Evolutionary conservation across 768 basidiomycete species (phyloP).

Genomic region (Lyophyllum semitale): DNA sequence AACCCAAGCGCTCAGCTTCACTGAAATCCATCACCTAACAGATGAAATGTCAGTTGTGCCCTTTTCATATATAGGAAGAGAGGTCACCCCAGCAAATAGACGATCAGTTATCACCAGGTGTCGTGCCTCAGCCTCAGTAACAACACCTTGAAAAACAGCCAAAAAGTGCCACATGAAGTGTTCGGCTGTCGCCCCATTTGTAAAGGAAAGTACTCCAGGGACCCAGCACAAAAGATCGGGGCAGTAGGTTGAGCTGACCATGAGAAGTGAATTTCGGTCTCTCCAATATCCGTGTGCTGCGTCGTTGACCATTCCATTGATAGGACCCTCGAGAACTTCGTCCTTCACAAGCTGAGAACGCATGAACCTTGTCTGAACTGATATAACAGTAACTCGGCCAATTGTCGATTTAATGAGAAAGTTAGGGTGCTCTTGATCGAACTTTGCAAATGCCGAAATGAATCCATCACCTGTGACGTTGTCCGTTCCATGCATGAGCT

Average conservation of each 20-base stretch:
- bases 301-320: slow-evolving; percentile 19
- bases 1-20: slow-evolving; percentile 7
- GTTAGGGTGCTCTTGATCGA: background rate
- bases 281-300: slow-evolving; percentile 37
- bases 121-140: slow-evolving; percentile 16
- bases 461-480: background rate
- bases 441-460: background rate
- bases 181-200: slow-evolving; percentile 31
- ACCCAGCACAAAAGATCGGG: slow-evolving; percentile 30
- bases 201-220: slow-evolving; percentile 32
- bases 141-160: slow-evolving; percentile 29
- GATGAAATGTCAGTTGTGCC: background rate
- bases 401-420: background rate
- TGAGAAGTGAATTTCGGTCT: slow-evolving; percentile 27
- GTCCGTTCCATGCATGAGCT: background rate
- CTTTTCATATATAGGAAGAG: background rate
- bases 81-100: slow-evolving; percentile 4
- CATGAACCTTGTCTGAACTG: slow-evolving; percentile 7
- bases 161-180: slow-evolving; percentile 34
- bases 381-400: slow-evolving; percentile 3
- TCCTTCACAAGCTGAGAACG: background rate
- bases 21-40: slow-evolving; percentile 13
- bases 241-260: slow-evolving; percentile 32
- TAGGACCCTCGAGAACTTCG: background rate
- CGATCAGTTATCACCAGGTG: background rate